These are phyloP conservation scores for Gossypium bickii DNA, from an alignment of 345 rosid genomes.

Conservation along the genomic window DNA sequence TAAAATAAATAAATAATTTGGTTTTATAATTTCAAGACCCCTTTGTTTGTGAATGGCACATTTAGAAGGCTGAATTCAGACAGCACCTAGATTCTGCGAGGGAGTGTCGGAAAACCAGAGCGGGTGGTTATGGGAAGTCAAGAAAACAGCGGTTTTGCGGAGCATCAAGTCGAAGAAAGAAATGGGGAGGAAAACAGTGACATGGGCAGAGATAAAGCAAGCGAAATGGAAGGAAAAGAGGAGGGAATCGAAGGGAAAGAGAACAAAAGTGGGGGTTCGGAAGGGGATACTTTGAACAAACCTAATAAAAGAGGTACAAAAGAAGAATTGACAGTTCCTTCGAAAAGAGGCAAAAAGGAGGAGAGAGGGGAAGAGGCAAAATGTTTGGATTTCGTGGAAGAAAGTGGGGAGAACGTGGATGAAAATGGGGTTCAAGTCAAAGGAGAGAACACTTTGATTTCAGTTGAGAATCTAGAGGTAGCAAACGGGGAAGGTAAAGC, in stretches of 20 bases:
- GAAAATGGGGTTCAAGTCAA: neutral
- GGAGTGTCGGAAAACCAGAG: neutral
- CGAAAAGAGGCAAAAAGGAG: neutral
- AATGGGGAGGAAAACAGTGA: neutral
- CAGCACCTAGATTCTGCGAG: neutral
- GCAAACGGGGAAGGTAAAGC: neutral
- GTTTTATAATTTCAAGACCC: neutral
- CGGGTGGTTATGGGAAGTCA: neutral
- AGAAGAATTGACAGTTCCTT: neutral
- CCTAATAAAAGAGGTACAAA: slow-evolving; percentile 1
- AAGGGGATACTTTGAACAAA: neutral
- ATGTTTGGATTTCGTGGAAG: neutral
- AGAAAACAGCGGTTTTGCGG: neutral
- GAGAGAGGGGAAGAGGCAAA: neutral
- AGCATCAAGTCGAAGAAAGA: neutral
- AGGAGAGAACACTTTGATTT: neutral
- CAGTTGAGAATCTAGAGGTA: neutral
- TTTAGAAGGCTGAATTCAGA: neutral
- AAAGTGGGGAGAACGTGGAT: neutral
- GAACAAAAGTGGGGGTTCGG: neutral
- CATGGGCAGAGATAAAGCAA: neutral
- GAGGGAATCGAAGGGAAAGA: neutral
- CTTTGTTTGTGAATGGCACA: neutral
- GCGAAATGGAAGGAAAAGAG: neutral
- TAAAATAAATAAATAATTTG: no score